Evolutionary conservation across 805 yeast genomes (phyloP), one percentile per base, ranked within the genome.

Genomic region (Nakazawaea anatomiae): DNA sequence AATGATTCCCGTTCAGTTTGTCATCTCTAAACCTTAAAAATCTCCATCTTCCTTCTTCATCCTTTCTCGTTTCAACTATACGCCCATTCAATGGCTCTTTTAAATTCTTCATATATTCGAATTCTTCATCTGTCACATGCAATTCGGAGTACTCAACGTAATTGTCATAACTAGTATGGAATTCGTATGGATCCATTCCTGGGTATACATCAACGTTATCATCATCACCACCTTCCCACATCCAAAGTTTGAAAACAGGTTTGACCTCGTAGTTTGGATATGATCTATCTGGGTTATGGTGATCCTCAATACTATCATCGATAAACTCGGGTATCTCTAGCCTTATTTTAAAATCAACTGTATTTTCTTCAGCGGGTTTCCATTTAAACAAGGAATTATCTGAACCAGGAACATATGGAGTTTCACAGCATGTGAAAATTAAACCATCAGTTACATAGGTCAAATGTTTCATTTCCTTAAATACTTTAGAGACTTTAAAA

Each of bases 281-380:
- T 52, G 86, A 80, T 52, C 87, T 77, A 54, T 79, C 83, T 1
- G 87, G 83, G 63, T 83, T 85, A 54, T 81, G 79, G 54, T 81
- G 79, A 41, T 80, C 79, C 42, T 81, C 82, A 59, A 85, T 69
- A 50, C 83, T 87, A 5, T 78, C 78, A 62, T 87, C 92, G 44
- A 76, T 76, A 58, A 58, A 82, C 7, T 67, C 58, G 14, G 82
- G 80, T 59, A 88, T 87, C 36, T 76, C 75, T 52, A 89, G 66
- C 35, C 75, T 74, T 53, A 94, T 66, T 62, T 83, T 83, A 68
- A 89, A 94, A 67, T 94, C 99, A 42, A 95, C 80, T 0, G 97
- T 86, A 60, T 94, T 95, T 66, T 92, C 99, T 55, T 88, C 88
- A 10, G 96, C 89, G 2, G 99, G 98, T 62, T 94, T 94, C 99